A percentile compares a stretch with the other conserved stretches of the same genome.
These are phyloP conservation scores for Aeminium ludgeri DNA, from an alignment of 495 filamentous ascomycete species.

Conservation along the genomic window DNA sequence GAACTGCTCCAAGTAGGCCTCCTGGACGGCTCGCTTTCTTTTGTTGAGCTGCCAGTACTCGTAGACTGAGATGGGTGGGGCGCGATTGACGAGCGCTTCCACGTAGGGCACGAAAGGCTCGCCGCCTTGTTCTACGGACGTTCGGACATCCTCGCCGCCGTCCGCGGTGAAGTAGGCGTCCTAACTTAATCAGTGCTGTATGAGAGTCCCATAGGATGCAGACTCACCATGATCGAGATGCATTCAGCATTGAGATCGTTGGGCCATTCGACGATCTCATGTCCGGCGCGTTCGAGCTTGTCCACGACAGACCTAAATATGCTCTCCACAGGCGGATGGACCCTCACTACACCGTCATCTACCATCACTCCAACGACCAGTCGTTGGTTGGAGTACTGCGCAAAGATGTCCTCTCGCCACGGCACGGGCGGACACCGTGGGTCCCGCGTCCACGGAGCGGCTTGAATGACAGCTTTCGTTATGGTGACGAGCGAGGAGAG, in stretches of 20 bases:
- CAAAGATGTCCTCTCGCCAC: slow-evolving; percentile 25
- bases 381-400: not conserved
- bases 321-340: slow-evolving; percentile 19
- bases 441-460: slow-evolving; percentile 33
- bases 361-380: slow-evolving; percentile 2
- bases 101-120: slow-evolving; percentile 42
- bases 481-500: slow-evolving; percentile 32
- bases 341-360: slow-evolving; percentile 8
- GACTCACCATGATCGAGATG: slow-evolving; percentile 30
- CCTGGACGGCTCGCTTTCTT: slow-evolving; percentile 34
- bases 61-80: slow-evolving; percentile 34
- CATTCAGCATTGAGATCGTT: slow-evolving; percentile 29
- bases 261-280: slow-evolving; percentile 34
- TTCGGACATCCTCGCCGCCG: slow-evolving; percentile 38
- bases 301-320: slow-evolving; percentile 25
- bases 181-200: slow-evolving; percentile 7
- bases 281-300: slow-evolving; percentile 27
- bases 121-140: slow-evolving; percentile 30
- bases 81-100: slow-evolving; percentile 19
- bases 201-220: slow-evolving; percentile 8
- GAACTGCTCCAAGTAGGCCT: slow-evolving; percentile 42
- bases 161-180: slow-evolving; percentile 34
- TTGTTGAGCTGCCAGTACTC: slow-evolving; percentile 41
- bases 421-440: slow-evolving; percentile 29
- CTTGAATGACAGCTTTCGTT: slow-evolving; percentile 35